These are phyloP conservation scores for Hemileccinum rubropunctum DNA, from an alignment of 768 basidiomycete species.

Conservation along the genomic window DNA sequence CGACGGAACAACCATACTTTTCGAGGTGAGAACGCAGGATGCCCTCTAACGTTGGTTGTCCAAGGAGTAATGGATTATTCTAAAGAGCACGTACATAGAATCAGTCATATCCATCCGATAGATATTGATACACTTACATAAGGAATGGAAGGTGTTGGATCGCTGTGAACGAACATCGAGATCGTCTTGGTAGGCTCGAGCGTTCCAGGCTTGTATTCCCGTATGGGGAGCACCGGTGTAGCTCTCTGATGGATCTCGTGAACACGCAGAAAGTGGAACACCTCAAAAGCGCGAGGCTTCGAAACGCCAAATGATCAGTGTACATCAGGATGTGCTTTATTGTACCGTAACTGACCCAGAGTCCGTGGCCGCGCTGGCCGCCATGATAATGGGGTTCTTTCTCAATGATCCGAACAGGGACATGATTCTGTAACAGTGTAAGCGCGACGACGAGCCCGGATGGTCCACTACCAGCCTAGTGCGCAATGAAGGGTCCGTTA, in stretches of 20 bases:
- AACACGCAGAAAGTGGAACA: constrained; percentile 39
- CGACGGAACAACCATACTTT: constrained; percentile 30
- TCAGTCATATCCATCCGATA: not conserved
- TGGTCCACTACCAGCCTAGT: constrained; percentile 29
- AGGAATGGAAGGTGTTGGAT: constrained; percentile 26
- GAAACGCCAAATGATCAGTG: not conserved
- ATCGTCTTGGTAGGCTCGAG: constrained; percentile 18
- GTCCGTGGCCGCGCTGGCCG: constrained; percentile 39
- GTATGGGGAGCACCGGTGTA: constrained; percentile 26
- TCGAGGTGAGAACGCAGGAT: constrained; percentile 18
- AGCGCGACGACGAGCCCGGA: constrained; percentile 33
- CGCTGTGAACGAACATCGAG: not conserved
- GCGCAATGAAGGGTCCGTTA: not conserved
- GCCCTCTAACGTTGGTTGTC: constrained; percentile 34
- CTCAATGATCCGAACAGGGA: constrained; percentile 53
- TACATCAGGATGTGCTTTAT: not conserved
- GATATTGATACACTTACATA: constrained; percentile 14
- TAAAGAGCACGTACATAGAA: not conserved
- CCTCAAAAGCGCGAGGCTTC: constrained; percentile 39
- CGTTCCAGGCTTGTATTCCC: constrained; percentile 32
- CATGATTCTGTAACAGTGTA: constrained; percentile 38
- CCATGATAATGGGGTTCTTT: constrained; percentile 36
- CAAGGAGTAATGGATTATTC: constrained; percentile 15
- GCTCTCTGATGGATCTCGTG: constrained; percentile 35
- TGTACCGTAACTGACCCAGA: constrained; percentile 32